A percentile compares a stretch with the other conserved stretches of the same genome.
phyloP scores from a whole-genome alignment of 495 filamentous ascomycete species.

The Filosporella fistucella region DNA sequence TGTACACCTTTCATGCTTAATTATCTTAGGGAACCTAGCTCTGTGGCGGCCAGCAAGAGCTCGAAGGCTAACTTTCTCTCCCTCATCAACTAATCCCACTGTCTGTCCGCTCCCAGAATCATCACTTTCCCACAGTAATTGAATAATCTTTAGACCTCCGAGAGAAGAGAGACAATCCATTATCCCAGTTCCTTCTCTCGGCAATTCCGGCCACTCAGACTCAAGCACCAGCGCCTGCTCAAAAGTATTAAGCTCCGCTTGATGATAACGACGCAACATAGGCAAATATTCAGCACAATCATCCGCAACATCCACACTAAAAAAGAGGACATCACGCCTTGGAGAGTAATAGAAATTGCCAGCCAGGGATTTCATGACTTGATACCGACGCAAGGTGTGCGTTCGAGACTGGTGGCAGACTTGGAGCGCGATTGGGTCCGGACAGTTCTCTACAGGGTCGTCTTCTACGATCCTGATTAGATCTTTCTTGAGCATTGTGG shows the following conservation, averaged over 20 bases:
- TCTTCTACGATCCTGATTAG: not conserved
- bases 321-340: not conserved
- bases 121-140: too few relatives aligned
- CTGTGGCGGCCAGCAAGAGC: too few relatives aligned
- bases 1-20: too few relatives aligned
- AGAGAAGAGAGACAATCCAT: too few relatives aligned
- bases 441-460: not conserved
- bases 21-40: too few relatives aligned
- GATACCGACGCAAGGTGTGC: not conserved
- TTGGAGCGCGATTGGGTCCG: not conserved
- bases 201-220: not conserved
- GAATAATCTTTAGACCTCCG: too few relatives aligned
- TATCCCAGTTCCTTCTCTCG: constrained; percentile 25
- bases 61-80: too few relatives aligned
- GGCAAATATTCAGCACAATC: constrained; percentile 1
- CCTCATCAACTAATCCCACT: too few relatives aligned
- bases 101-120: too few relatives aligned
- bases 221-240: not conserved
- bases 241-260: not conserved
- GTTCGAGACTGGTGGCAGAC: not conserved
- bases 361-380: not conserved
- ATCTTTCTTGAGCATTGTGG: not conserved
- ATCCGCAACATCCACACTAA: constrained; percentile 1
- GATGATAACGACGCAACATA: not conserved
- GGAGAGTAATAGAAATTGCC: not conserved